These are phyloP conservation scores for Teratosphaeria viscida DNA, from an alignment of 2,329 filamentous ascomycete genomes.

Conservation along the genomic window DNA sequence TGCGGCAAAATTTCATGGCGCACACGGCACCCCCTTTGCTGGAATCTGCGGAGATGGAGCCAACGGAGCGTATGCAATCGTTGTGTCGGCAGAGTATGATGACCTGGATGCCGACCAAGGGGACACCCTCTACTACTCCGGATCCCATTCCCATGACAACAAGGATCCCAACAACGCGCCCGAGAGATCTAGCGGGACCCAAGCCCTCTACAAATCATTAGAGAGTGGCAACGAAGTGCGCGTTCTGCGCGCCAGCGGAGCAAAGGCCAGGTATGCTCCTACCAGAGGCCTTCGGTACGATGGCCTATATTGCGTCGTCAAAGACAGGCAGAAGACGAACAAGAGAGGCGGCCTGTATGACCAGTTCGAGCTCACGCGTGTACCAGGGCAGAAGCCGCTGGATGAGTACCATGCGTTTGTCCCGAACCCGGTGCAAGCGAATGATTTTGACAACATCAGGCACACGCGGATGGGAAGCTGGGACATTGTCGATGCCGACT, in stretches of 20 bases:
- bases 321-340: constrained; percentile 7
- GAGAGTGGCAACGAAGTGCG: constrained; percentile 9
- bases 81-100: constrained; percentile 16
- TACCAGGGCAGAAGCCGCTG: constrained; percentile 6
- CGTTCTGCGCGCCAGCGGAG: constrained; percentile 11
- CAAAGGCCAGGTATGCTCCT: constrained; percentile 7
- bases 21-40: constrained; percentile 14
- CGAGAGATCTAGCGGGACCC: constrained; percentile 9
- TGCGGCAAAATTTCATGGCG: constrained; percentile 15
- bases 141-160: constrained; percentile 15
- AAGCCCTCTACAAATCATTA: constrained; percentile 10
- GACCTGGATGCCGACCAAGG: constrained; percentile 15
- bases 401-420: constrained; percentile 3
- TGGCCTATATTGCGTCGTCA: constrained; percentile 15
- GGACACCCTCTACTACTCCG: constrained; percentile 16
- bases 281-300: constrained; percentile 15
- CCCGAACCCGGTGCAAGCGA: constrained; percentile 11
- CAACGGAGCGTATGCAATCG: constrained; percentile 13
- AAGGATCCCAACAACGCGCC: constrained; percentile 10
- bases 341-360: constrained; percentile 17
- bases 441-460: constrained; percentile 7
- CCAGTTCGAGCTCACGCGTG: constrained; percentile 16
- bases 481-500: background rate
- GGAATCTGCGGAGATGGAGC: constrained; percentile 13
- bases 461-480: background rate